Evolutionary conservation across 176 grass and related monocot species (phyloP).

Genomic region (Ensete glaucum): DNA sequence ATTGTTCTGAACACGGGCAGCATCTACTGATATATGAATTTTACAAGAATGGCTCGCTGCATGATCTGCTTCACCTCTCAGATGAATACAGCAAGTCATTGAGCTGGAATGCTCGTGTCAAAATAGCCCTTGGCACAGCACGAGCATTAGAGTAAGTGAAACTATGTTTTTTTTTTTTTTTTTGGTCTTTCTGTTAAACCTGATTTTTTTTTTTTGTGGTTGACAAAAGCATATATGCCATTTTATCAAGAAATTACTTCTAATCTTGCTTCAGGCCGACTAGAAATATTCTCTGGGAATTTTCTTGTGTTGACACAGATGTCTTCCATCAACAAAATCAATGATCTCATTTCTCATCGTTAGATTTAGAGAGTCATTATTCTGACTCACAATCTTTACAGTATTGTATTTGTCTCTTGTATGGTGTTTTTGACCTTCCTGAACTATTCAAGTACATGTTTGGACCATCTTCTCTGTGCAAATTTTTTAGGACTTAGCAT

Average conservation of each 20-base stretch:
- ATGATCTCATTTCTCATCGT: not conserved
- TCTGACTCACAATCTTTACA: not conserved
- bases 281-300: not conserved
- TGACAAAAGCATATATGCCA: not conserved
- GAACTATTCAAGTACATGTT: not conserved
- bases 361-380: not conserved
- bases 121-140: conserved; percentile 75
- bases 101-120: conserved; percentile 74
- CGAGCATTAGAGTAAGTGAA: conserved; percentile 78
- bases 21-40: conserved; percentile 68
- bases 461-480: not conserved
- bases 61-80: conserved; percentile 60
- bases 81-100: conserved; percentile 42
- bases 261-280: not conserved
- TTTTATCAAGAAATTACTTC: not conserved
- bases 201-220: not conserved
- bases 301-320: not conserved
- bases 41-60: conserved; percentile 61
- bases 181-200: not conserved
- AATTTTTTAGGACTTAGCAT: not conserved
- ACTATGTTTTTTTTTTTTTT: not conserved
- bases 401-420: not conserved
- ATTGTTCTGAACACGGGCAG: conserved; percentile 72
- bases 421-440: not conserved
- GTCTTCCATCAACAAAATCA: not conserved